A percentile compares a stretch with the other conserved stretches of the same genome.
phyloP scores from a whole-genome alignment of 2,329 filamentous ascomycete species.

The Sporothrix curviconia region DNA sequence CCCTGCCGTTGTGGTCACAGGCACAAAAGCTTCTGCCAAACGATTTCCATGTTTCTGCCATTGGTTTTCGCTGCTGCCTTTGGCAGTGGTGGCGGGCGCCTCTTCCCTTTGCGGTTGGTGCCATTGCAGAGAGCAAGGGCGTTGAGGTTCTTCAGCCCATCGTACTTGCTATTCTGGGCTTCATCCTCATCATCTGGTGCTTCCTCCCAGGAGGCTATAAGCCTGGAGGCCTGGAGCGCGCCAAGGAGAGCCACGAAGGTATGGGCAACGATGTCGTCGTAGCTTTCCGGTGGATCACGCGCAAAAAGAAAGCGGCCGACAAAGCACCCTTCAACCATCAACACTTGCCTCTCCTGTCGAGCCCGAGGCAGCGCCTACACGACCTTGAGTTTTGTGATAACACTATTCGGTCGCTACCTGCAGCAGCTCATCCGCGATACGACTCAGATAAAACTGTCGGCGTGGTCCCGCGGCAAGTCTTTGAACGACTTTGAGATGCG shows the following conservation, averaged over 20 bases:
- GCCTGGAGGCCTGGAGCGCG: constrained; percentile 35
- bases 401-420: constrained; percentile 17
- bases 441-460: constrained; percentile 68
- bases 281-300: constrained; percentile 16
- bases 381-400: background rate
- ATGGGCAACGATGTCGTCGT: constrained; percentile 29
- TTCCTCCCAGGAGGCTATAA: constrained; percentile 29
- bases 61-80: constrained; percentile 73
- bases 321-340: background rate
- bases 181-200: constrained; percentile 41
- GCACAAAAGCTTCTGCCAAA: constrained; percentile 66
- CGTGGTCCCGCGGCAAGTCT: constrained; percentile 57
- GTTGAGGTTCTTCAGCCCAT: constrained; percentile 53
- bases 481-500: constrained; percentile 60
- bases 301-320: background rate
- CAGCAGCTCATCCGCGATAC: constrained; percentile 62
- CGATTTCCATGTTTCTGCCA: constrained; percentile 69
- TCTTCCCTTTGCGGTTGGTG: constrained; percentile 62
- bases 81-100: constrained; percentile 64
- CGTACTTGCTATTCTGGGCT: constrained; percentile 41
- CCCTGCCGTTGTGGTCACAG: constrained; percentile 61
- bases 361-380: constrained; percentile 33
- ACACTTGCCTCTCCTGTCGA: background rate
- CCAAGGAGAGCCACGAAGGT: constrained; percentile 30
- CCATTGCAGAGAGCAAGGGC: constrained; percentile 54